These are phyloP conservation scores for Hymenoscyphus infarciens DNA, from an alignment of 2,329 filamentous ascomycete genomes.

Conservation along the genomic window DNA sequence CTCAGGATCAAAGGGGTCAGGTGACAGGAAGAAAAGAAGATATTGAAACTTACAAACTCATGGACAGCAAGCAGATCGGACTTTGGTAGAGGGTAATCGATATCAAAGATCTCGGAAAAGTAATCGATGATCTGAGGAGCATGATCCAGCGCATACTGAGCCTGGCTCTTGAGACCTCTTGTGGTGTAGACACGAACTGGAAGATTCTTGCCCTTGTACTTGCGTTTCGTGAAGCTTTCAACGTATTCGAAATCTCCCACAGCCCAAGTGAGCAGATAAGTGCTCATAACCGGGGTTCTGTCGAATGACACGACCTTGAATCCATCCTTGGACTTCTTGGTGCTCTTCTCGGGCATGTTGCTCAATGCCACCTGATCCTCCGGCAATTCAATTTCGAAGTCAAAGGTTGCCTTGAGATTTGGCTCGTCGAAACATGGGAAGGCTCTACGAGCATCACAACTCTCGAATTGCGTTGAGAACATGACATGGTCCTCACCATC, in stretches of 20 bases:
- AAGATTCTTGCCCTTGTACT: conserved; percentile 86
- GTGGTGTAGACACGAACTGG: conserved; percentile 97
- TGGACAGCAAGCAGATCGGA: conserved; percentile 87
- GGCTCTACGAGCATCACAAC: conserved; percentile 88
- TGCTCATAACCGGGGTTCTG: conserved; percentile 85
- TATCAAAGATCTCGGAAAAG: conserved; percentile 90
- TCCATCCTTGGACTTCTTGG: conserved; percentile 55
- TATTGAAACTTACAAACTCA: conserved; percentile 65
- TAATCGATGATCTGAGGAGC: conserved; percentile 93
- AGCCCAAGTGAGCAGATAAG: conserved; percentile 87
- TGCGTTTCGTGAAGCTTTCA: conserved; percentile 82
- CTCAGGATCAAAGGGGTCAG: too few species aligned
- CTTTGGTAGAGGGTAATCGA: conserved; percentile 92
- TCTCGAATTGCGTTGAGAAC: conserved; percentile 97
- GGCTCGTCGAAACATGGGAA: conserved; percentile 99
- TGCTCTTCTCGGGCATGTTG: conserved; percentile 89
- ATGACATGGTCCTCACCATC: conserved; percentile 67
- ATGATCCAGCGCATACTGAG: conserved; percentile 82
- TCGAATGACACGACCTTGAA: conserved; percentile 77
- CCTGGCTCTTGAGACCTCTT: conserved; percentile 88
- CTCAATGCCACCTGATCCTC: conserved; percentile 83
- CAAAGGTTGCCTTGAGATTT: conserved; percentile 93
- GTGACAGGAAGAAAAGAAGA: neutral
- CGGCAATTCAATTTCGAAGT: conserved; percentile 88
- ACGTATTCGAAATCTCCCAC: conserved; percentile 97